Percentiles rank a stretch among this genome's conserved stretches.
These are phyloP conservation scores for Medicago lupulina DNA, from an alignment of 306 rosid genomes.

Conservation along the genomic window DNA sequence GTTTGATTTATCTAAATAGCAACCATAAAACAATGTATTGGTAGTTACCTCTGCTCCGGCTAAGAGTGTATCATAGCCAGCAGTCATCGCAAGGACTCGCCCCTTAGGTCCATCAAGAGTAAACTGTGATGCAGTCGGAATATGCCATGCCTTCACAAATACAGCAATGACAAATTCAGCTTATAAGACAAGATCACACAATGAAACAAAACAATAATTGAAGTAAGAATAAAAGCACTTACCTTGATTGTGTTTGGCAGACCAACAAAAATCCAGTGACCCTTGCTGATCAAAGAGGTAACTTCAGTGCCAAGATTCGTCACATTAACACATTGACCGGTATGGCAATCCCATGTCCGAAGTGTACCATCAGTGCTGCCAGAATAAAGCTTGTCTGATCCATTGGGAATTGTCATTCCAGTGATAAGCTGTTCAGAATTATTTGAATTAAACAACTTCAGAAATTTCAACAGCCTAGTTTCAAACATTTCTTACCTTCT, in stretches of 20 bases:
- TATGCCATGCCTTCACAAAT: slow-evolving; percentile 60
- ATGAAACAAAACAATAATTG: neutral
- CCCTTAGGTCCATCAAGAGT: slow-evolving; percentile 54
- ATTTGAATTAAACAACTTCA: neutral
- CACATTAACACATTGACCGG: slow-evolving; percentile 44
- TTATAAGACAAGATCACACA: neutral
- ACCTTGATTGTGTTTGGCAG: slow-evolving; percentile 52
- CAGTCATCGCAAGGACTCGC: slow-evolving; percentile 46
- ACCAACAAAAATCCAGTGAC: slow-evolving; percentile 60
- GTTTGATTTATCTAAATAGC: too few species aligned
- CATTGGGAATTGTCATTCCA: slow-evolving; percentile 48
- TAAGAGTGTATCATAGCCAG: slow-evolving; percentile 47
- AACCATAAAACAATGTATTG: too few species aligned
- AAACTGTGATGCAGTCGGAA: slow-evolving; percentile 29
- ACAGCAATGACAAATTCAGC: slow-evolving; percentile 9
- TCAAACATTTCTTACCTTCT: slow-evolving; percentile 40
- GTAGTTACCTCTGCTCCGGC: slow-evolving; percentile 52
- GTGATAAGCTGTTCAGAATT: slow-evolving; percentile 42
- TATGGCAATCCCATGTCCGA: slow-evolving; percentile 55
- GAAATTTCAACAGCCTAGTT: neutral
- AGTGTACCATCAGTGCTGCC: slow-evolving; percentile 48
- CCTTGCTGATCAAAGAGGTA: slow-evolving; percentile 48
- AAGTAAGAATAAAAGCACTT: neutral
- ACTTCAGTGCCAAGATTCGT: slow-evolving; percentile 41
- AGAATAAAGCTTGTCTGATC: slow-evolving; percentile 49